Evolutionary conservation across 805 yeast genomes (phyloP), one percentile per base, ranked within the genome.

Genomic region (Suhomyces canberraensis): DNA sequence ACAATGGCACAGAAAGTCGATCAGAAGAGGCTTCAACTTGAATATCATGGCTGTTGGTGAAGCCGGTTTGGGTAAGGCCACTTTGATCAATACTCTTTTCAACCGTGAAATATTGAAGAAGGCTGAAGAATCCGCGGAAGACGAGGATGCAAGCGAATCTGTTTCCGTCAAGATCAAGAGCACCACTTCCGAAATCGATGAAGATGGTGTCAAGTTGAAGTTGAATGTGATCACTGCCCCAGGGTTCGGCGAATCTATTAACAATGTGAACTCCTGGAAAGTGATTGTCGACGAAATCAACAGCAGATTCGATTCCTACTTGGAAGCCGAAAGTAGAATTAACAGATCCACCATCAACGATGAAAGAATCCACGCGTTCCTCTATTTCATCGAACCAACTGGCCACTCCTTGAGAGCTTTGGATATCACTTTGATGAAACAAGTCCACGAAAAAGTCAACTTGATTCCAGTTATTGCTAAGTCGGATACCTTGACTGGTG

Each of bases 1-100:
- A 58, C 98, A 93, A 70, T 93, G 97, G 96, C 98, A 93, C 68
- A 81, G 96, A 66, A 88, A 85, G 64, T 83, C 95, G 2, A 78
- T 88, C 44, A 24, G 64, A 69, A 30, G 69, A 61, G 98, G 98
- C 11, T 93, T 93, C 73, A 77, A 73, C 51, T 77, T 93, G 58
- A 93, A 93, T 60, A 60, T 93, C 43, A 77, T 93, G 78, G 88
- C 87, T 40, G 95, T 90, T 45, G 95, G 95, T 48, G 95, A 87
- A 67, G 71, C 81, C 42, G 97, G 98, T 4, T 72, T 91, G 45
- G 98, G 98, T 52, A 91, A 91, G 67, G 73, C 93, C 22, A 93
- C 98, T 18, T 75, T 93, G 56, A 78, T 93, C 54, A 89, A 88
- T 66, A 90, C 98, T 16, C 73, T 93, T 50, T 93, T 93, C 69